Base-by-base conservation (phyloP, 768 basidiomycete species). In the Tricholoma terreum region DNA sequence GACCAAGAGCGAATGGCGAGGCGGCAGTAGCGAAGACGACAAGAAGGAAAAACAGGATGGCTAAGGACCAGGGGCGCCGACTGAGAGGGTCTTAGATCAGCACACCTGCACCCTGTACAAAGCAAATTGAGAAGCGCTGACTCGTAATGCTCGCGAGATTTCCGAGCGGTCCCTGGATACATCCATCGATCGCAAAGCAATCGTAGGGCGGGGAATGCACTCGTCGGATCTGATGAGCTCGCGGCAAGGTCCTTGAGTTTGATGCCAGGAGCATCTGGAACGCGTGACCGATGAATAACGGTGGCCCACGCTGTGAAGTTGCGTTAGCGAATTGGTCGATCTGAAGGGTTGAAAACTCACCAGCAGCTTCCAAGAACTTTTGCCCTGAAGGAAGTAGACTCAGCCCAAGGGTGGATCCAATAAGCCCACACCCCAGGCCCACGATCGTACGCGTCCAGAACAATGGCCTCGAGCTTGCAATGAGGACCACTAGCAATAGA, bases 371-470 rank as follows among this genome's bases (percentile, higher is more conserved):
- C 48, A 77, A 48, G 52, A 71, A 69, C 24, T 62, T 55, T 52
- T 63, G 67, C 11, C 65, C 71, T 24, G 76, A 59, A 11, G 51
- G 54, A 17, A 71, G 35, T 22, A 76, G 59, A 58, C 68, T 75
- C 36, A 65, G 57, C 0, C 72, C 74, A 21, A 77, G 61, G 2
- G 61, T 57, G 3, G 74, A 42, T 7, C 77, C 76, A 19, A 71
- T 55, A 6, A 71, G 21, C 1, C 74, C 70, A 56, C 71, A 73
- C 19, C 71, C 75, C n/a, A 67, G 48, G 14, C 70, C 70, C 7
- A 76, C 70, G 2, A 74, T 58, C n/a, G 73, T 62, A 33, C 77
- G 71, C 51, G 76, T 70, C 77, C 77, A 77, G 52, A 76, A 79
- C 4, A 79, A 50, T 3, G 72, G 61, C 40, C 58, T 66, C n/a